phyloP scores from a whole-genome alignment of 2,329 filamentous ascomycete species.

The Trichoderma atrobrunneum region DNA sequence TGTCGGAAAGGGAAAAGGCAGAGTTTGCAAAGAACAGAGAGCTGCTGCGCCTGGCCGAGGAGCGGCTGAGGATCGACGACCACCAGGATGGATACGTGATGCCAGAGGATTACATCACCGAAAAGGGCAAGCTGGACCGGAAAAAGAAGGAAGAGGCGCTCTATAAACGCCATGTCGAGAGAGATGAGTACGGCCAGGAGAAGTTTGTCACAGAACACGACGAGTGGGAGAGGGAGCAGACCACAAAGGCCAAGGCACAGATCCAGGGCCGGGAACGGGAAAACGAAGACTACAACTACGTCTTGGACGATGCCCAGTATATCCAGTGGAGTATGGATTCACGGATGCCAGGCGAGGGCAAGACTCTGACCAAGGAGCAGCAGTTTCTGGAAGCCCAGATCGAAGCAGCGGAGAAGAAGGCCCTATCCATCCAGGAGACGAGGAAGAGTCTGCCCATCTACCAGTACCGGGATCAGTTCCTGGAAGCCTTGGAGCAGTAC shows the following conservation, averaged over 20 bases:
- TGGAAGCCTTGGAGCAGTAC: slow-evolving; percentile 80
- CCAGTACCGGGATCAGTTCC: slow-evolving; percentile 77
- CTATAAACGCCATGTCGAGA: slow-evolving; percentile 86
- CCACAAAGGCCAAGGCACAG: slow-evolving; percentile 81
- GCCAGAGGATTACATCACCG: slow-evolving; percentile 92
- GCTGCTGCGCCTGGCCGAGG: slow-evolving; percentile 75
- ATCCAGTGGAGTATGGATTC: slow-evolving; percentile 81
- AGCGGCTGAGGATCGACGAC: slow-evolving; percentile 83
- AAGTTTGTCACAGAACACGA: slow-evolving; percentile 91
- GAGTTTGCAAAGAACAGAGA: slow-evolving; percentile 90
- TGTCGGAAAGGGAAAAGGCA: slow-evolving; percentile 76
- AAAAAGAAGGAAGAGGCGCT: slow-evolving; percentile 87
- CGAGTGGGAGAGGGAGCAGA: slow-evolving; percentile 91
- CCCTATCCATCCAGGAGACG: slow-evolving; percentile 84
- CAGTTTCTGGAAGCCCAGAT: slow-evolving; percentile 75
- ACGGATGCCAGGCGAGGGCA: slow-evolving; percentile 67
- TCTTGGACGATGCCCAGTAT: slow-evolving; percentile 85
- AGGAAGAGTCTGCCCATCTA: slow-evolving; percentile 89
- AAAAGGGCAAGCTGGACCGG: slow-evolving; percentile 83
- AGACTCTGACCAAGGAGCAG: slow-evolving; percentile 73
- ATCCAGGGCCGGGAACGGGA: slow-evolving; percentile 71
- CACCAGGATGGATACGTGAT: slow-evolving; percentile 88
- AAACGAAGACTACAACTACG: slow-evolving; percentile 85
- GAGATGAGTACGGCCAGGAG: slow-evolving; percentile 83
- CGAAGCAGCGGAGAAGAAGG: slow-evolving; percentile 84